Evolutionary conservation across 345 rosid genomes (phyloP).

Genomic region (Draba incana): DNA sequence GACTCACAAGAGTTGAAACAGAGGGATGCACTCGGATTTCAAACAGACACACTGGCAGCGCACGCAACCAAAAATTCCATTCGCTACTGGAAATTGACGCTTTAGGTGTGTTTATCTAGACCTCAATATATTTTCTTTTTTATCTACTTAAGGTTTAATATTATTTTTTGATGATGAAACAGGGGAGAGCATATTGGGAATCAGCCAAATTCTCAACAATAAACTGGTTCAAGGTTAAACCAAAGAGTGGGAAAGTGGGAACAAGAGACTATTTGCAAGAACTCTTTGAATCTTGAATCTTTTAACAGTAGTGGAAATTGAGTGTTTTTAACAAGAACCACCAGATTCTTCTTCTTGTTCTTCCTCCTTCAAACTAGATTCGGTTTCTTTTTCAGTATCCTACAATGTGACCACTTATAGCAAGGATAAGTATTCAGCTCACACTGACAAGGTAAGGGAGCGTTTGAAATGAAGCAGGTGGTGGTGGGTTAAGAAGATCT

Average conservation of each 20-base stretch:
- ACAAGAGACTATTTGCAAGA: not conserved
- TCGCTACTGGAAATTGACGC: constrained; percentile 15
- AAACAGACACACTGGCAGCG: too few species aligned
- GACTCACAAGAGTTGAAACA: too few species aligned
- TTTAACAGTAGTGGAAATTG: not conserved
- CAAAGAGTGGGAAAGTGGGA: not conserved
- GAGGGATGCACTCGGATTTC: too few species aligned
- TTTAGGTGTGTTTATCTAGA: constrained; percentile 35
- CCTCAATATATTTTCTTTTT: too few species aligned
- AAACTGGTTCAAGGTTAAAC: constrained; percentile 4
- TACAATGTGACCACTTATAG: too few species aligned
- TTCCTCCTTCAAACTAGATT: too few species aligned
- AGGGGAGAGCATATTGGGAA: constrained; percentile 34
- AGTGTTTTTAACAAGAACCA: not conserved
- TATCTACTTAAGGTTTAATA: not conserved
- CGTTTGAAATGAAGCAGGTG: too few species aligned
- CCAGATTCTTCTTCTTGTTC: too few species aligned
- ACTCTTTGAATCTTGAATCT: not conserved
- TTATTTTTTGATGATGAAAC: constrained; percentile 16
- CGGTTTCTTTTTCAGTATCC: not conserved
- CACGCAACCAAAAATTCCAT: too few species aligned
- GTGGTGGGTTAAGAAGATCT: too few species aligned
- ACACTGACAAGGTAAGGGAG: too few species aligned
- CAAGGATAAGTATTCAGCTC: too few species aligned
- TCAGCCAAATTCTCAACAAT: constrained; percentile 35